These are phyloP conservation scores for Cryphonectria nitschkei DNA, from an alignment of 2,329 filamentous ascomycete genomes.

Conservation along the genomic window DNA sequence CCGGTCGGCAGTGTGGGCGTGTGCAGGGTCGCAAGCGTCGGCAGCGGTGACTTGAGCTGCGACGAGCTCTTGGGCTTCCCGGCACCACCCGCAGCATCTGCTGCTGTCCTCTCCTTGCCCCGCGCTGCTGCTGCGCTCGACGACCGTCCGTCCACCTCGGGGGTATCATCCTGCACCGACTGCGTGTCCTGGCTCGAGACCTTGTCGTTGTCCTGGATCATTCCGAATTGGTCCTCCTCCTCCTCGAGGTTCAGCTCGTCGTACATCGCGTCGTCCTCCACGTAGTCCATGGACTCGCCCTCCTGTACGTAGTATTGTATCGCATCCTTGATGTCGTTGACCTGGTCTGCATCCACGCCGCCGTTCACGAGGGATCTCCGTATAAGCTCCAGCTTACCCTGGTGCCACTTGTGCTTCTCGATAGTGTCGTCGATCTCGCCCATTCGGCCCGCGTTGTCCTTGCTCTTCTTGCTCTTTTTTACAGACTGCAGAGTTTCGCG, in stretches of 20 bases:
- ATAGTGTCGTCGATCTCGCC: slow-evolving; percentile 81
- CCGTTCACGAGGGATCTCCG: slow-evolving; percentile 91
- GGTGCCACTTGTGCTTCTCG: slow-evolving; percentile 96
- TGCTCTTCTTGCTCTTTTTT: slow-evolving; percentile 89
- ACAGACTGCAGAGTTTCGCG: slow-evolving; percentile 82
- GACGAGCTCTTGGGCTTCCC: slow-evolving; percentile 75
- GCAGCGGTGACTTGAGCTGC: slow-evolving; percentile 91
- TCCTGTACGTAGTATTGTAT: slow-evolving; percentile 96
- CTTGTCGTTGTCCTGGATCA: slow-evolving; percentile 79
- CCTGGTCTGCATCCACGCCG: slow-evolving; percentile 82
- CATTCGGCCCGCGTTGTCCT: slow-evolving; percentile 75
- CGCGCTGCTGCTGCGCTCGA: slow-evolving; percentile 47
- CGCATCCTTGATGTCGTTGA: slow-evolving; percentile 85
- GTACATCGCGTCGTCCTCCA: slow-evolving; percentile 93
- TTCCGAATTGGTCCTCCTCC: slow-evolving; percentile 86
- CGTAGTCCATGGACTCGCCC: slow-evolving; percentile 85
- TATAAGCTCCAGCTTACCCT: slow-evolving; percentile 88
- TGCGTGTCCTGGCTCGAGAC: slow-evolving; percentile 95
- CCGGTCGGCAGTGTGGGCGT: slow-evolving; percentile 63
- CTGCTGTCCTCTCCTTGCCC: slow-evolving; percentile 58
- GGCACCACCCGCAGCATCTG: slow-evolving; percentile 60
- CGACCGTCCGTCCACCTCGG: slow-evolving; percentile 58
- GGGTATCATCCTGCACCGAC: slow-evolving; percentile 82
- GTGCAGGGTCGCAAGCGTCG: slow-evolving; percentile 89
- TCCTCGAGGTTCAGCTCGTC: slow-evolving; percentile 91